These are phyloP conservation scores for Neurospora africana DNA, from an alignment of 495 filamentous ascomycete species.

Conservation along the genomic window DNA sequence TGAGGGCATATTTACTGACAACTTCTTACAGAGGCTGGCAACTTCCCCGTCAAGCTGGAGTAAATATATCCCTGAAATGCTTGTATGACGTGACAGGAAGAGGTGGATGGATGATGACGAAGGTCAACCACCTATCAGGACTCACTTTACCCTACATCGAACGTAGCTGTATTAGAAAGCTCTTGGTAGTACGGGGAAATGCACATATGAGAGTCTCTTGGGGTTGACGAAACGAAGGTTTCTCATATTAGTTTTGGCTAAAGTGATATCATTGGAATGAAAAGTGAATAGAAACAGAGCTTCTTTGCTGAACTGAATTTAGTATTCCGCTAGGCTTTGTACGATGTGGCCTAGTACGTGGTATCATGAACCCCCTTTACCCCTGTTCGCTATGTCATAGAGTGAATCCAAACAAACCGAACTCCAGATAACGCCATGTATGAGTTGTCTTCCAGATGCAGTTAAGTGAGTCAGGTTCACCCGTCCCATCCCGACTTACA, in stretches of 20 bases:
- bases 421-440: not conserved
- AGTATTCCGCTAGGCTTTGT: not conserved
- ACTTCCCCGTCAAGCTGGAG: constrained; percentile 71
- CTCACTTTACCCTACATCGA: not conserved
- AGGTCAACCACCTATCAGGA: not conserved
- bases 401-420: not conserved
- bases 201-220: constrained; percentile 20
- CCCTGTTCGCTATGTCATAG: not conserved
- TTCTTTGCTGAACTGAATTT: not conserved
- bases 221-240: not conserved
- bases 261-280: not conserved
- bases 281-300: not conserved
- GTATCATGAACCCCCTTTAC: not conserved
- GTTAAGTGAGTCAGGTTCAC: not conserved
- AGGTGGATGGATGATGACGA: constrained; percentile 1
- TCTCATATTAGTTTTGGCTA: not conserved
- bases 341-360: not conserved
- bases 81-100: not conserved
- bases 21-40: constrained; percentile 62
- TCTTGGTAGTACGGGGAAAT: constrained; percentile 11
- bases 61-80: constrained; percentile 5
- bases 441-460: not conserved
- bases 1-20: constrained; percentile 10
- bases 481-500: not conserved
- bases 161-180: constrained; percentile 16